Evolutionary conservation across 1,284 basidiomycete genomes (phyloP).

Genomic region (Ganoderma resinaceum): DNA sequence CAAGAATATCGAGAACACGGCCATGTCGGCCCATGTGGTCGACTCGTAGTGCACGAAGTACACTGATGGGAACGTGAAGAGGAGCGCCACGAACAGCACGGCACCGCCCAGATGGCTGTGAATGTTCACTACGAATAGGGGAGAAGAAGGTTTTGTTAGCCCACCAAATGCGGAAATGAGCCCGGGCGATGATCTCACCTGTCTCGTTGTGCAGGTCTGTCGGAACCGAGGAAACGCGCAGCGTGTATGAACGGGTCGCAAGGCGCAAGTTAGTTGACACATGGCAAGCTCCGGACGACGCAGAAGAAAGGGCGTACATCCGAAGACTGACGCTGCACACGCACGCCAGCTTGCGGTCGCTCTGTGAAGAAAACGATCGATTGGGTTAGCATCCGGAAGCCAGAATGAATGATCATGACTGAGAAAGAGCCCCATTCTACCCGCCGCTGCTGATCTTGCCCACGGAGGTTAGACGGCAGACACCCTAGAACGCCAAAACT

Average conservation of each 20-base stretch:
- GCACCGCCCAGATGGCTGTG: slow-evolving; percentile 87
- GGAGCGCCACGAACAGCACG: slow-evolving; percentile 68
- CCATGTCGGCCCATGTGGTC: slow-evolving; percentile 68
- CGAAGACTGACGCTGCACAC: slow-evolving; percentile 73
- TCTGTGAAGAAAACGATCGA: slow-evolving; percentile 44
- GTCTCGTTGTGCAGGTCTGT: slow-evolving; percentile 88
- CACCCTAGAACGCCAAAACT: neutral
- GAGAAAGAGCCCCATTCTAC: slow-evolving; percentile 1
- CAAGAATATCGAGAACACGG: slow-evolving; percentile 74
- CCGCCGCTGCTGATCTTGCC: neutral
- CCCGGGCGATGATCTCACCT: slow-evolving; percentile 47
- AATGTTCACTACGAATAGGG: slow-evolving; percentile 79
- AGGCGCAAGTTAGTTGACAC: slow-evolving; percentile 5
- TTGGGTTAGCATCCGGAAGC: slow-evolving; percentile 2
- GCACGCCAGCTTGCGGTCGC: slow-evolving; percentile 68
- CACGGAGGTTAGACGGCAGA: slow-evolving; percentile 5
- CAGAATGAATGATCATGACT: slow-evolving; percentile 1
- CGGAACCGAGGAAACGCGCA: slow-evolving; percentile 13
- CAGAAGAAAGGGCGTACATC: slow-evolving; percentile 60
- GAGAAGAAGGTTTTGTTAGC: slow-evolving; percentile 10
- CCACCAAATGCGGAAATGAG: neutral
- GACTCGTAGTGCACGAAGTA: slow-evolving; percentile 57
- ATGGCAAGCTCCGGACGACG: slow-evolving; percentile 7
- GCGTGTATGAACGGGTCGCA: neutral
- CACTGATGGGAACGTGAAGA: slow-evolving; percentile 57